Conservation (phyloP, 371 early-diverging fungal species). For the Mortierella sp. region DNA sequence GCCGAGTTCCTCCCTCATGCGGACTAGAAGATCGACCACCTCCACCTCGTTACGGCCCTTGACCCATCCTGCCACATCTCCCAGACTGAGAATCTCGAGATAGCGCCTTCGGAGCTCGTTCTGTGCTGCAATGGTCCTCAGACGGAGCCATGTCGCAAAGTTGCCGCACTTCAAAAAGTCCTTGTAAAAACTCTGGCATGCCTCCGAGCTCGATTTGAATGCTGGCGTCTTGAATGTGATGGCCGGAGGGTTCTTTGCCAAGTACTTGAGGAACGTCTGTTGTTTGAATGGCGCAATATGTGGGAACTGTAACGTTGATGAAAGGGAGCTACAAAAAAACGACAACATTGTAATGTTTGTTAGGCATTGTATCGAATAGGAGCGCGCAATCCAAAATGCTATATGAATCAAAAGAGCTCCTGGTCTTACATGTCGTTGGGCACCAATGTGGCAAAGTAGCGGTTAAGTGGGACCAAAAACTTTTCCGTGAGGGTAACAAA, state of each 20-base stretch:
- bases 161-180: constrained; percentile 94
- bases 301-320: constrained; percentile 47
- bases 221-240: constrained; percentile 53
- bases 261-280: constrained; percentile 50
- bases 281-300: constrained; percentile 60
- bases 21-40: constrained; percentile 72
- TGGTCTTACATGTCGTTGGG: constrained; percentile 70
- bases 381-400: background rate
- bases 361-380: background rate
- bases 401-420: background rate
- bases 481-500: constrained; percentile 94
- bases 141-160: constrained; percentile 96
- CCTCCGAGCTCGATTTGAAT: constrained; percentile 55
- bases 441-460: constrained; percentile 91
- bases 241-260: constrained; percentile 53
- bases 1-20: constrained; percentile 73
- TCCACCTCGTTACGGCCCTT: constrained; percentile 66
- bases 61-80: constrained; percentile 68
- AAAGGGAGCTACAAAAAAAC: constrained; percentile 21
- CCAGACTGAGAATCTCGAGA: constrained; percentile 68
- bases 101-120: constrained; percentile 76
- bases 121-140: constrained; percentile 83
- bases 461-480: constrained; percentile 95
- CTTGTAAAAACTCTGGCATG: constrained; percentile 81
- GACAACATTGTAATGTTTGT: background rate